Conservation (phyloP, 441 rosid species). For the Adansonia rubrostipa region DNA sequence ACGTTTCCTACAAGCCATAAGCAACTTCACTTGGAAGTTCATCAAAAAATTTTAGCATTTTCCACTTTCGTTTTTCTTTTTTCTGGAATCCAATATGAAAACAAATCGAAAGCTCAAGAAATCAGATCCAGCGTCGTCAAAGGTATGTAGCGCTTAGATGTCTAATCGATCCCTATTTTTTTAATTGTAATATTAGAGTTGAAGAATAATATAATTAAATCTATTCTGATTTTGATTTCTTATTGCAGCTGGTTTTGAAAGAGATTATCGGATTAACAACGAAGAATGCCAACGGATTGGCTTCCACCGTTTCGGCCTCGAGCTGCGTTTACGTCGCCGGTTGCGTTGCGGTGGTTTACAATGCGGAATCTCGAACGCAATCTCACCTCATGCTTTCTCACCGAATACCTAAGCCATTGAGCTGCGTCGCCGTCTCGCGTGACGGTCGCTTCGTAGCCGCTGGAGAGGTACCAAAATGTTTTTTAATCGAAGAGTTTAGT, state of each 20-base stretch:
- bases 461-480: constrained; percentile 57
- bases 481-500: not conserved
- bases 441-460: constrained; percentile 81
- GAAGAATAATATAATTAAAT: not conserved
- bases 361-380: constrained; percentile 57
- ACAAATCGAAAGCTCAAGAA: constrained; percentile 52
- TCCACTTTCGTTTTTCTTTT: too few relatives aligned
- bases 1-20: not conserved
- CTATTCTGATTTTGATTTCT: not conserved
- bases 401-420: constrained; percentile 67
- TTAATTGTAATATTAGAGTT: not conserved
- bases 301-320: constrained; percentile 46
- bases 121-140: constrained; percentile 48
- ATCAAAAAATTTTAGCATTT: not conserved
- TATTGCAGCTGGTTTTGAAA: constrained; percentile 58
- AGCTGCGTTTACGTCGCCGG: constrained; percentile 76
- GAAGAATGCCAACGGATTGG: constrained; percentile 68
- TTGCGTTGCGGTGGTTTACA: constrained; percentile 70
- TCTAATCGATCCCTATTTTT: constrained; percentile 10
- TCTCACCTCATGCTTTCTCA: constrained; percentile 73
- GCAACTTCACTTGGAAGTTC: not conserved
- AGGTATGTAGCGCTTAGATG: constrained; percentile 38
- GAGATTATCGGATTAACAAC: constrained; percentile 75
- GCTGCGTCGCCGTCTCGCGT: constrained; percentile 64
- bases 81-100: constrained; percentile 44